A percentile compares a stretch with the other conserved stretches of the same genome.
Conservation (phyloP, 257 asterid species). For the Nicotiana sylvestris region DNA sequence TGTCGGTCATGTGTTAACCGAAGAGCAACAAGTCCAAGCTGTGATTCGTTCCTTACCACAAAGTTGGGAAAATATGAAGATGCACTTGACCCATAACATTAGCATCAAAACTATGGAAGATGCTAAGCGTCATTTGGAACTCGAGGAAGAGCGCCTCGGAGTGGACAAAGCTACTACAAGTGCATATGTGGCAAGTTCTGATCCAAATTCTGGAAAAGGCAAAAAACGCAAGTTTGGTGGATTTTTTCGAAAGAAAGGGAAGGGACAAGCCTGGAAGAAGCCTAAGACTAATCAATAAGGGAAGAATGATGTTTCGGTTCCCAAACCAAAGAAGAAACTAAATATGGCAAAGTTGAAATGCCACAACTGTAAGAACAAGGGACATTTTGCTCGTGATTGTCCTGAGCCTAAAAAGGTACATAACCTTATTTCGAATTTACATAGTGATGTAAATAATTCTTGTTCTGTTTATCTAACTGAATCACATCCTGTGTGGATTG, state of each 20-base stretch:
- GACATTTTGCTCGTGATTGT: background rate
- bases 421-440: too few relatives aligned
- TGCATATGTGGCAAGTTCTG: background rate
- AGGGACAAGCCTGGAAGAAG: too few relatives aligned
- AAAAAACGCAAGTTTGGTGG: background rate
- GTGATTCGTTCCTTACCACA: background rate
- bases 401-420: background rate
- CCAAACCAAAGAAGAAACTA: too few relatives aligned
- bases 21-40: background rate
- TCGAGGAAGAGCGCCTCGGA: background rate
- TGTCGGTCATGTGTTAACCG: background rate
- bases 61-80: too few relatives aligned
- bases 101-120: background rate
- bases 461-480: too few relatives aligned
- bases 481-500: too few relatives aligned
- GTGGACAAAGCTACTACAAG: background rate
- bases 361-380: too few relatives aligned
- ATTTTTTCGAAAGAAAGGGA: too few relatives aligned
- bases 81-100: background rate
- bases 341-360: too few relatives aligned
- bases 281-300: too few relatives aligned
- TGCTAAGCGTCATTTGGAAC: background rate
- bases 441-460: too few relatives aligned
- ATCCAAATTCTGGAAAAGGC: background rate
- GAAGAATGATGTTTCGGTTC: too few relatives aligned